Evolutionary conservation across 1,284 basidiomycete genomes (phyloP).

Genomic region (Sanghuangporus weigelae): DNA sequence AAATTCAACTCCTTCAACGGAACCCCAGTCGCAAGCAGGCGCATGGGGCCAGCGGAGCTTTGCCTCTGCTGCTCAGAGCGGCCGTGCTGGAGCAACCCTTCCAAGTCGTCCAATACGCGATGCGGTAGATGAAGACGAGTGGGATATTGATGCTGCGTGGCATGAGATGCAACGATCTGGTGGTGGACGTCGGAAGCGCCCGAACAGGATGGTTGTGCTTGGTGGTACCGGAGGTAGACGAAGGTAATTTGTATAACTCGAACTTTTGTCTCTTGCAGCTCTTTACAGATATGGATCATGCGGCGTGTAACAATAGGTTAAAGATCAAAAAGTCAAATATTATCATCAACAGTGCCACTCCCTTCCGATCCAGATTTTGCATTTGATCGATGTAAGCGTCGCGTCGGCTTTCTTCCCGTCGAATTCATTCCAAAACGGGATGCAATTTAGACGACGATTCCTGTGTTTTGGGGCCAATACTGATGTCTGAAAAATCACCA

Average conservation of each 20-base stretch:
- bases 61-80: constrained; percentile 63
- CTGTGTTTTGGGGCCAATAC: no score
- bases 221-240: constrained; percentile 45
- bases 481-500: no score
- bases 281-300: no score
- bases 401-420: no score
- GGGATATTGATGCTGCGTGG: constrained; percentile 78
- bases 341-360: no score
- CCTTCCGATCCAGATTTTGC: no score
- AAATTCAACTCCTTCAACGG: constrained; percentile 22
- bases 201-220: constrained; percentile 62
- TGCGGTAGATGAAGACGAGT: constrained; percentile 50
- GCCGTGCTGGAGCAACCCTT: constrained; percentile 21
- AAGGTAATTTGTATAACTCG: constrained; percentile 19
- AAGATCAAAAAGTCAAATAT: no score
- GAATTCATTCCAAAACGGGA: no score
- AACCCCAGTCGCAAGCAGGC: constrained; percentile 34
- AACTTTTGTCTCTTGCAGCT: no score
- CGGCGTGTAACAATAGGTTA: no score
- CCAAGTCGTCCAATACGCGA: constrained; percentile 22
- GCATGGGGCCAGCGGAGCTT: constrained; percentile 78
- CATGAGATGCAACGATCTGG: constrained; percentile 57
- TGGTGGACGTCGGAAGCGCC: constrained; percentile 54
- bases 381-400: no score
- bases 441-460: no score